phyloP scores from a whole-genome alignment of 208 protist species.

The Leishmania turanica region DNA sequence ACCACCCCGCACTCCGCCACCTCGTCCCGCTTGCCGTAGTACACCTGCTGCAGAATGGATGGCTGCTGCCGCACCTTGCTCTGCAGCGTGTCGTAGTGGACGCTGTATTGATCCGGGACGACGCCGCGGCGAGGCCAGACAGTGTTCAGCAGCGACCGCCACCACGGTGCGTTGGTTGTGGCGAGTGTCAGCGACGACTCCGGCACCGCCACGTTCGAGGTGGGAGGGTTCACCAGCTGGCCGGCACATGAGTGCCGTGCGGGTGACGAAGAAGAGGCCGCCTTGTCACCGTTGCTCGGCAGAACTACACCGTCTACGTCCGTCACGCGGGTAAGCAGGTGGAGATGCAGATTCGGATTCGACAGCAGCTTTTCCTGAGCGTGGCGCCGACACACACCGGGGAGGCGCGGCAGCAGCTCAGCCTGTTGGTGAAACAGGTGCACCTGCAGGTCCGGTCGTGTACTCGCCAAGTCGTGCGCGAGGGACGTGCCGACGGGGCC shows the following conservation, averaged over 20 bases:
- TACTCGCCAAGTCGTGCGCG: slow-evolving; percentile 61
- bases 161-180: slow-evolving; percentile 12
- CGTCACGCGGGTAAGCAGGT: slow-evolving; percentile 58
- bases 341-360: slow-evolving; percentile 56
- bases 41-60: slow-evolving; percentile 78
- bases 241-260: background rate
- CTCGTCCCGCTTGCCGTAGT: slow-evolving; percentile 60
- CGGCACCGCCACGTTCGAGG: background rate
- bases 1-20: slow-evolving; percentile 38
- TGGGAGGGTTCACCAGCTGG: slow-evolving; percentile 12
- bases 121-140: slow-evolving; percentile 13
- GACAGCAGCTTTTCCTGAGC: slow-evolving; percentile 54
- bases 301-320: slow-evolving; percentile 33
- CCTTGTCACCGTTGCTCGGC: background rate
- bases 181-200: slow-evolving; percentile 1
- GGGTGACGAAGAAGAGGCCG: background rate
- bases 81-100: slow-evolving; percentile 60
- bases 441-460: slow-evolving; percentile 66
- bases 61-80: slow-evolving; percentile 46
- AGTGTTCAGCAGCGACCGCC: slow-evolving; percentile 22
- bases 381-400: slow-evolving; percentile 60
- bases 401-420: slow-evolving; percentile 69
- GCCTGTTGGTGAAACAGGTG: slow-evolving; percentile 73
- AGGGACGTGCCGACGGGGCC: slow-evolving; percentile 80
- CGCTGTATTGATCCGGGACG: slow-evolving; percentile 40